These are phyloP conservation scores for Russula earlei DNA, from an alignment of 768 basidiomycete species.

Conservation along the genomic window DNA sequence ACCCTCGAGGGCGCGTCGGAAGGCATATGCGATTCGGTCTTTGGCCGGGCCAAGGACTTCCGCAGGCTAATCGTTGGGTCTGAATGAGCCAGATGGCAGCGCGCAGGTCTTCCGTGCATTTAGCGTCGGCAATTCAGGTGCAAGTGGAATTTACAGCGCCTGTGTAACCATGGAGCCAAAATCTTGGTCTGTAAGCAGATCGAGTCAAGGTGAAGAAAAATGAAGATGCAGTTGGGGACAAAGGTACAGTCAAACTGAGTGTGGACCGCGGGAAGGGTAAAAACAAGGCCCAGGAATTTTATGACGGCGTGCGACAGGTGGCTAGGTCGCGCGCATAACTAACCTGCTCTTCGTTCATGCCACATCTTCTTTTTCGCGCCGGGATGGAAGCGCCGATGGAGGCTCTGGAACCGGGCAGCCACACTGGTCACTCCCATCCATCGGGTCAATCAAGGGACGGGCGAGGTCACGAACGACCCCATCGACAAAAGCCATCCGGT, in stretches of 20 bases:
- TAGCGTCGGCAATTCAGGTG: constrained; percentile 61
- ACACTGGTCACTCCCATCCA: constrained; percentile 10
- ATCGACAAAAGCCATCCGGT: constrained; percentile 41
- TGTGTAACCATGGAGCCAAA: constrained; percentile 50
- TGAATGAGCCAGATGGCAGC: constrained; percentile 64
- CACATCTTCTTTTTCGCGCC: constrained; percentile 51
- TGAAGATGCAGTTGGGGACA: constrained; percentile 12
- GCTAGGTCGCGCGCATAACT: constrained; percentile 75
- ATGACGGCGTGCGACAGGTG: constrained; percentile 61
- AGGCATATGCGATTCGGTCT: constrained; percentile 58
- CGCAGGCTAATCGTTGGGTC: constrained; percentile 54
- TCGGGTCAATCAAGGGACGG: constrained; percentile 55
- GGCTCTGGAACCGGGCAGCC: constrained; percentile 6
- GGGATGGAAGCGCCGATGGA: constrained; percentile 45
- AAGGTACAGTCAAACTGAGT: constrained; percentile 52
- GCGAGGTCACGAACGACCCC: constrained; percentile 62
- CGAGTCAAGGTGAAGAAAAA: constrained; percentile 1
- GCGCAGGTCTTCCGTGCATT: constrained; percentile 84
- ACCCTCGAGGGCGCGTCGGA: constrained; percentile 71
- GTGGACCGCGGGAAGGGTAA: constrained; percentile 50
- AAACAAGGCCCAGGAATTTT: constrained; percentile 50
- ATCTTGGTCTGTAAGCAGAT: constrained; percentile 40
- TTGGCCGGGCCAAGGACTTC: constrained; percentile 51
- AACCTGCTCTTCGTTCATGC: constrained; percentile 69
- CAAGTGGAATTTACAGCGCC: constrained; percentile 63